Base-by-base conservation (phyloP, 164 flowering plant species). In the Tetrastigma voinierianum region DNA sequence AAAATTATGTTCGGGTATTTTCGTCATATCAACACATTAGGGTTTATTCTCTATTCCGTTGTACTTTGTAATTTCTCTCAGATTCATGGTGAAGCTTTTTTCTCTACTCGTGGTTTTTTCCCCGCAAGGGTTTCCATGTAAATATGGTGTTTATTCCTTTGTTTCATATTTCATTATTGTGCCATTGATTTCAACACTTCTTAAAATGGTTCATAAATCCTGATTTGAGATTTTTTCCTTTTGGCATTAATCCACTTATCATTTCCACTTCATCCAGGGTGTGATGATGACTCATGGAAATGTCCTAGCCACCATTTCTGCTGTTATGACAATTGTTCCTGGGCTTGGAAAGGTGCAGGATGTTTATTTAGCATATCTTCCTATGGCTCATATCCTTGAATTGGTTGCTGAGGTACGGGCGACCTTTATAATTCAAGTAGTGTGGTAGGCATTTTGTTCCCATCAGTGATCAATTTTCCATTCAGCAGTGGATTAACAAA, bases 221-320 rank as follows among this genome's bases (percentile, higher is more conserved):
- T 32, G 40, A 32, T 32, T 32, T 4, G 6, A 3, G 40, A 32
- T 32, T 32, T 32, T 32, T 21, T 16, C 53, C 56, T 56, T 1
- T 14, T 61, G 55, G 52, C 23, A 12, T 9, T 65, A 5, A 40
- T 32, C 32, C 24, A 10, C 18, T 46, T 63, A 32, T 20, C 45
- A 10, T 58, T 64, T 62, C 17, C 44, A 51, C 48, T 46, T 78
- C 53, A 2, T 81, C 67, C 79, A 95, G 99, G 99, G 99, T 72
- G 98, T 95, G 40, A 90, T 92, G 97, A 92, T 95, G 99, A 88
- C 98, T 49, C 99, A 95, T 77, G 79, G 87, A 9, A 95, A 95
- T 72, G 82, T 95, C 56, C 74, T 92, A 63, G 89, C 99, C 53
- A 83, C 89, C 58, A 81, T 80, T 74, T 88, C 97, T 68, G 94